A percentile compares a stretch with the other conserved stretches of the same genome.
Conservation (phyloP, 2,329 filamentous ascomycete species). For the Ascochyta fabae region DNA sequence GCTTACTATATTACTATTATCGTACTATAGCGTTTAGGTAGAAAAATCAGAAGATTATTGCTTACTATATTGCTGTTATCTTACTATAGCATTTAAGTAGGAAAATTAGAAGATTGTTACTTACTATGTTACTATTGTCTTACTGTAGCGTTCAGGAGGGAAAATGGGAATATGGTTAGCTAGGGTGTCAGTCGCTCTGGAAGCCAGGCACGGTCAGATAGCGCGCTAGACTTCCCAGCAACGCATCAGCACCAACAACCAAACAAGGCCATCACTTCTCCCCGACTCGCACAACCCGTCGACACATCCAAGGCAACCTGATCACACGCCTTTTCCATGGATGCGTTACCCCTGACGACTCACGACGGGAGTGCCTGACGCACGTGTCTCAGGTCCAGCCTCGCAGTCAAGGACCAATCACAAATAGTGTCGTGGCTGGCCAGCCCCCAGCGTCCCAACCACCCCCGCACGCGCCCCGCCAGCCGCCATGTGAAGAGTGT, state of each 20-base stretch:
- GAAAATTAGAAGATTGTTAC: no score
- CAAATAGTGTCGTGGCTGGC: background rate
- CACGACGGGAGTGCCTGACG: conserved; percentile 6
- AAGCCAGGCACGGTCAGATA: background rate
- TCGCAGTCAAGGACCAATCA: background rate
- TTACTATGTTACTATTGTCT: no score
- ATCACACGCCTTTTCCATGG: background rate
- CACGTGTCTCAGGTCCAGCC: conserved; percentile 8
- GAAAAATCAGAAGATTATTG: no score
- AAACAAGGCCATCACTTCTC: background rate
- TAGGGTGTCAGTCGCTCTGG: background rate
- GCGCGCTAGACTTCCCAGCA: background rate
- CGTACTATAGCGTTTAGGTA: no score
- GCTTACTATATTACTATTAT: no score
- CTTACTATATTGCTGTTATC: no score
- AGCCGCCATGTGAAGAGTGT: conserved; percentile 8
- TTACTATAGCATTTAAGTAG: no score
- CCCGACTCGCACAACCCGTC: background rate
- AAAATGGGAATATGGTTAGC: no score
- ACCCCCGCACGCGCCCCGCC: conserved; percentile 13
- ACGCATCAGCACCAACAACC: background rate
- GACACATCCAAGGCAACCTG: background rate
- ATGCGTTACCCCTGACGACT: background rate
- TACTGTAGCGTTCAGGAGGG: no score
- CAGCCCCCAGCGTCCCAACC: conserved; percentile 6